A percentile compares a stretch with the other conserved stretches of the same genome.
These are phyloP conservation scores for Alternaria alternata DNA, from an alignment of 2,329 filamentous ascomycete species.

Conservation along the genomic window DNA sequence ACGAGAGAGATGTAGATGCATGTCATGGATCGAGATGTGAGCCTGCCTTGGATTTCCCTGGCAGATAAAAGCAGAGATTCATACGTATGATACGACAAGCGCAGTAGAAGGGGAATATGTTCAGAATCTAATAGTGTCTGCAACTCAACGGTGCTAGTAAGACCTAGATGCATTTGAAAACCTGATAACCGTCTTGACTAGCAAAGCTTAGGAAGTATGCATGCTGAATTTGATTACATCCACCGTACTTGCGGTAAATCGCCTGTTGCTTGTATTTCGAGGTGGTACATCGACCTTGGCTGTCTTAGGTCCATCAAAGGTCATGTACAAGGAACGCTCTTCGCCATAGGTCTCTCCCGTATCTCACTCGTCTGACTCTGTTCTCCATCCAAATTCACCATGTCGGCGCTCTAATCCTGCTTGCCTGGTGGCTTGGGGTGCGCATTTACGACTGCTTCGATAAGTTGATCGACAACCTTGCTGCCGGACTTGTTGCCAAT, in stretches of 20 bases:
- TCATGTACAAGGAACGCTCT: slow-evolving; percentile 18
- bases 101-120: neutral
- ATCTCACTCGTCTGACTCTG: neutral
- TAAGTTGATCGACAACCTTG: slow-evolving; percentile 82
- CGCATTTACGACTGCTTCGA: slow-evolving; percentile 85
- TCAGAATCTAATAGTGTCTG: neutral
- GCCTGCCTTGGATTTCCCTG: neutral
- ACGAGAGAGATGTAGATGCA: slow-evolving; percentile 1
- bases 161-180: neutral
- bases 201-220: neutral
- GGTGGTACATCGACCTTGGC: slow-evolving; percentile 8
- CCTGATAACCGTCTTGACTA: neutral
- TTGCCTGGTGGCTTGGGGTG: slow-evolving; percentile 71
- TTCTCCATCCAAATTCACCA: neutral
- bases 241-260: slow-evolving; percentile 2
- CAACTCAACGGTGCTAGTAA: neutral
- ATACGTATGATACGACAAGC: neutral
- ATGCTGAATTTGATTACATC: neutral
- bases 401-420: slow-evolving; percentile 13
- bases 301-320: neutral
- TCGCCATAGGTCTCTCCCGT: neutral
- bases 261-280: slow-evolving; percentile 23
- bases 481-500: slow-evolving; percentile 81
- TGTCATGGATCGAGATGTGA: neutral
- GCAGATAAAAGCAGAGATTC: neutral